A percentile compares a stretch with the other conserved stretches of the same genome.
Conservation (phyloP, 1,284 basidiomycete species). For the Rhodotorula sp. region DNA sequence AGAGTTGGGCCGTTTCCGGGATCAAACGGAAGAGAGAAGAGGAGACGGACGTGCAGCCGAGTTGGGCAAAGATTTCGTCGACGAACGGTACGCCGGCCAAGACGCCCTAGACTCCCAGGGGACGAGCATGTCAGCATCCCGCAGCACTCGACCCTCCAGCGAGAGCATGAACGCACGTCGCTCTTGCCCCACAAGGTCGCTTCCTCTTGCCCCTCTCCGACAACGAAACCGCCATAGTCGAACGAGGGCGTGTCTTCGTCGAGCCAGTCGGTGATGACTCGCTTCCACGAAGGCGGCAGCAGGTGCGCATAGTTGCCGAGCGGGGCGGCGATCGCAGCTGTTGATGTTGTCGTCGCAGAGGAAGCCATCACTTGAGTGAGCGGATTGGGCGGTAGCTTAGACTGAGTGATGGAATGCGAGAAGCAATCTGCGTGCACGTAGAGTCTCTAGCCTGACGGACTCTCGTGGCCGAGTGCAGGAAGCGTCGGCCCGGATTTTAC, state of each 20-base stretch:
- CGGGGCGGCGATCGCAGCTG: slow-evolving; percentile 7
- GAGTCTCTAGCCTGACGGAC: too few species aligned
- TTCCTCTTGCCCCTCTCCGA: slow-evolving; percentile 81
- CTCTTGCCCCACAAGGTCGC: slow-evolving; percentile 87
- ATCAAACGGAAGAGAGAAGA: not conserved
- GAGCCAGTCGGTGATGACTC: slow-evolving; percentile 77
- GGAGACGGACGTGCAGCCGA: slow-evolving; percentile 77
- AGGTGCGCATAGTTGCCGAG: slow-evolving; percentile 57
- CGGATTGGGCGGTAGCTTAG: too few species aligned
- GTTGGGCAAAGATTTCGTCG: slow-evolving; percentile 83
- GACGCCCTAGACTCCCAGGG: slow-evolving; percentile 58
- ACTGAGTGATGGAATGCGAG: too few species aligned
- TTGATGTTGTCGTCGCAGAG: not conserved
- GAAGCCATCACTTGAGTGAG: not conserved
- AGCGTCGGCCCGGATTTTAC: too few species aligned
- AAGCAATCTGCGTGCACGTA: too few species aligned
- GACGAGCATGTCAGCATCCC: not conserved
- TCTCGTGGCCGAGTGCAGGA: too few species aligned
- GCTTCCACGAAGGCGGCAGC: slow-evolving; percentile 86
- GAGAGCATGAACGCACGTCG: slow-evolving; percentile 38
- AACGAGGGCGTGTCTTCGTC: slow-evolving; percentile 94
- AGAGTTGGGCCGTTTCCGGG: not conserved
- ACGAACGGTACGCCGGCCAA: slow-evolving; percentile 96
- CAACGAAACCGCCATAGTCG: slow-evolving; percentile 96
- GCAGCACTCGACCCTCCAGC: not conserved